Evolutionary conservation across 306 rosid genomes (phyloP), one percentile per base, ranked within the genome.

Genomic region (Castanea sativa): DNA sequence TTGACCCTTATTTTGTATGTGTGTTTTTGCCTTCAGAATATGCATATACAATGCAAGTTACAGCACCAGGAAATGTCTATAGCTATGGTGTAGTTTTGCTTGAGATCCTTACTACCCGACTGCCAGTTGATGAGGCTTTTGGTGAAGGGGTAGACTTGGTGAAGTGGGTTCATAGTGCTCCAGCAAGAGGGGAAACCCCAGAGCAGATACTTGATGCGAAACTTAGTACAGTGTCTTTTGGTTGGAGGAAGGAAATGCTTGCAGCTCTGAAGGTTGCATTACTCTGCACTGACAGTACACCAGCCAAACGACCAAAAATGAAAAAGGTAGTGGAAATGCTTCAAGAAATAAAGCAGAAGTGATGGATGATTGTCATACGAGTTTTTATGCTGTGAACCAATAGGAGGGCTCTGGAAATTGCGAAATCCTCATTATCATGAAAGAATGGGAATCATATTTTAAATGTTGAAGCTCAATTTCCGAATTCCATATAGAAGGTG

Each of bases 221-320:
- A 83, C 97, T 93, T 20, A 96, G 98, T 90, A 96, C 99, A 2
- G 94, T 96, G 69, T 93, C 99, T 30, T 96, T 96, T 59, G 86
- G 91, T 43, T 93, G 99, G 99, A 90, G 99, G 92, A 96, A 91
- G 88, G 98, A 96, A 85, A 96, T 96, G 99, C 99, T 96, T 81
- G 94, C 99, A 70, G 93, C 97, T 53, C 89, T 93, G 18, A 96
- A 96, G 85, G 91, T 93, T n/a, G 99, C 99, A 4, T 85, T 93
- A 83, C 96, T 93, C 73, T 96, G 99, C 89, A 96, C 97, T 14
- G 99, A 96, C 75, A 88, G 49, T 56, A 93, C 93, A 20, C 97
- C 99, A 3, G 99, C 98, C 53, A 96, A 96, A 77, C 90, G 98
- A 69, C 99, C 98, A 0, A 96, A 93, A 84, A 93, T 93, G 99